Evolutionary conservation across 805 yeast genomes (phyloP).

Genomic region (Wickerhamomyces chaumierensis): DNA sequence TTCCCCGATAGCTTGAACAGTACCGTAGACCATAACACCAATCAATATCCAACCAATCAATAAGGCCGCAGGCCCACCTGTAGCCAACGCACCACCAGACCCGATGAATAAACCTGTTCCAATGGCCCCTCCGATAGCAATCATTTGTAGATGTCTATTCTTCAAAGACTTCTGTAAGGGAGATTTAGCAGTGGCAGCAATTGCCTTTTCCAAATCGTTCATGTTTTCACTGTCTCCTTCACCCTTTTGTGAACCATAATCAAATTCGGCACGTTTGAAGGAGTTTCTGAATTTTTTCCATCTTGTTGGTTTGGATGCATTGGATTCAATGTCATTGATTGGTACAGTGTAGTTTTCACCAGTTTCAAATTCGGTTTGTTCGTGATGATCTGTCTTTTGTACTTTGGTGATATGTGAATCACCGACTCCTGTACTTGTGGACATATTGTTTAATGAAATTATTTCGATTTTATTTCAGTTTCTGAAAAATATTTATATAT

Average conservation of each 20-base stretch:
- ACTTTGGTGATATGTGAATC: too few species aligned
- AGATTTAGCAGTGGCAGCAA: slow-evolving; percentile 17
- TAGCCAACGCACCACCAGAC: slow-evolving; percentile 46
- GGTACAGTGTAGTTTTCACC: not conserved
- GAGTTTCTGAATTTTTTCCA: slow-evolving; percentile 13
- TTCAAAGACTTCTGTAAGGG: slow-evolving; percentile 26
- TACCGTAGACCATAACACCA: slow-evolving; percentile 36
- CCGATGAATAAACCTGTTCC: slow-evolving; percentile 79
- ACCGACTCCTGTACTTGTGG: too few species aligned
- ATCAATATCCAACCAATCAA: slow-evolving; percentile 35
- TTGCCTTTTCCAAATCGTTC: slow-evolving; percentile 34
- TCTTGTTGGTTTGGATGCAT: too few species aligned
- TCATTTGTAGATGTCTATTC: slow-evolving; percentile 59
- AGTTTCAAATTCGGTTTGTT: not conserved
- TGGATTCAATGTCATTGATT: not conserved
- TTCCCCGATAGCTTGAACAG: slow-evolving; percentile 48
- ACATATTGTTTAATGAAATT: too few species aligned
- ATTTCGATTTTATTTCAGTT: too few species aligned
- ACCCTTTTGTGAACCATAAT: slow-evolving; percentile 7
- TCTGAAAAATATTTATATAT: too few species aligned
- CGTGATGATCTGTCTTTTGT: too few species aligned
- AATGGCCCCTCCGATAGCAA: slow-evolving; percentile 73
- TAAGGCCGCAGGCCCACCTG: slow-evolving; percentile 39
- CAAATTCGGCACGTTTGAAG: slow-evolving; percentile 8
- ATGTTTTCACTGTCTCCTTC: too few species aligned